Conservation (phyloP, 1,284 basidiomycete genomes). For the Trichosporon faecale region DNA sequence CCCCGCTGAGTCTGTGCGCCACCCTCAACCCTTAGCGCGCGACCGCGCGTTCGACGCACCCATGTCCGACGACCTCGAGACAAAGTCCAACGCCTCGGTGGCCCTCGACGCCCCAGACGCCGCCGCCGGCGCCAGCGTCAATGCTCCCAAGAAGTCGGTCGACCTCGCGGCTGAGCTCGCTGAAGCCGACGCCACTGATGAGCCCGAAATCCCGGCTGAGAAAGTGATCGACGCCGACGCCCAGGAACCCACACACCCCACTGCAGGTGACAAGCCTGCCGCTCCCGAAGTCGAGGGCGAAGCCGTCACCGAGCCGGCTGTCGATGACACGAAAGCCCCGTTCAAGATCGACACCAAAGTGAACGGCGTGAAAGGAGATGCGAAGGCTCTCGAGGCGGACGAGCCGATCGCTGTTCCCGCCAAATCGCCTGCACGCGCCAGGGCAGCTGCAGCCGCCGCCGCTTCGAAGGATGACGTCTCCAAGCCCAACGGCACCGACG, state of each 20-base stretch:
- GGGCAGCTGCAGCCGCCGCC: not conserved
- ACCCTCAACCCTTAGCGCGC: not conserved
- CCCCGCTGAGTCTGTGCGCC: constrained; percentile 6
- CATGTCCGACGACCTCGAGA: constrained; percentile 4
- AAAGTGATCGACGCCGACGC: constrained; percentile 1
- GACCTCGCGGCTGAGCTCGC: not conserved
- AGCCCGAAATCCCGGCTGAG: not conserved
- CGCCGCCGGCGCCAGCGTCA: not conserved
- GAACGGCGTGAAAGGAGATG: not conserved
- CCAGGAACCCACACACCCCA: constrained; percentile 2
- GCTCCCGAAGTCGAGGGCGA: not conserved
- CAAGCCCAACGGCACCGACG: not conserved
- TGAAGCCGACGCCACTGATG: not conserved
- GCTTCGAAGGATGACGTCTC: not conserved
- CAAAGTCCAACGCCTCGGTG: constrained; percentile 3
- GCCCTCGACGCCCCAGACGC: not conserved
- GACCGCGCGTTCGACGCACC: not conserved
- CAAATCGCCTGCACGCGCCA: not conserved
- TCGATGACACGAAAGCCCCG: not conserved
- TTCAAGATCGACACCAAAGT: not conserved
- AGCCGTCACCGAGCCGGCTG: not conserved
- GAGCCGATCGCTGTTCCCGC: not conserved
- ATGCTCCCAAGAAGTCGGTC: not conserved
- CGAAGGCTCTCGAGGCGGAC: not conserved
- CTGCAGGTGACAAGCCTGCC: not conserved